Conservation (phyloP, 2,329 filamentous ascomycete species). For the Arthrobotrys sinensis region DNA sequence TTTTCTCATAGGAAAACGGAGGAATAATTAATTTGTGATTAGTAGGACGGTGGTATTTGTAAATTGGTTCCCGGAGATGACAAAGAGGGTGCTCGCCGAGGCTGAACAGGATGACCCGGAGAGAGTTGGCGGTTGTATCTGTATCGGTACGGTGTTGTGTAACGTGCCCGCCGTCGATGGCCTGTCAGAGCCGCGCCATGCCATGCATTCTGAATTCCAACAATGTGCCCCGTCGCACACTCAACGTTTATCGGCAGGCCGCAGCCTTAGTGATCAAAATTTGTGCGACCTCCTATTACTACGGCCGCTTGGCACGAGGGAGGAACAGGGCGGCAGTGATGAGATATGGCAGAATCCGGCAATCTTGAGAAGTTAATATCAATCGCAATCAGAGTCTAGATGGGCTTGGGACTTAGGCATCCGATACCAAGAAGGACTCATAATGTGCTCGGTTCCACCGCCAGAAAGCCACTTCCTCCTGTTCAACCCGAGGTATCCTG, state of each 20-base stretch:
- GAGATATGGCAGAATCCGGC: conserved; percentile 6
- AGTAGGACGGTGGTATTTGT: conserved; percentile 13
- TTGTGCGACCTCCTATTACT: conserved; percentile 27
- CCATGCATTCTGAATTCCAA: conserved; percentile 21
- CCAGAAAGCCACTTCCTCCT: conserved; percentile 5
- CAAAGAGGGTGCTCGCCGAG: not conserved
- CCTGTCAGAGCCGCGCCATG: conserved; percentile 36
- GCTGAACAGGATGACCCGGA: conserved; percentile 9
- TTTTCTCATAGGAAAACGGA: conserved; percentile 3
- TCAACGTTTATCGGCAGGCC: conserved; percentile 31
- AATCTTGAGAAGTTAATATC: conserved; percentile 4
- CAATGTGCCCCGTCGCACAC: conserved; percentile 17
- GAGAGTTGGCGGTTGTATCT: not conserved
- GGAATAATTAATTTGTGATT: conserved; percentile 10
- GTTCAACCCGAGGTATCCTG: conserved; percentile 24
- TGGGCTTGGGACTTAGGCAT: conserved; percentile 53
- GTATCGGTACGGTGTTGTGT: conserved; percentile 33
- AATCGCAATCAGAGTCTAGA: conserved; percentile 4
- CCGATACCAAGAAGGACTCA: conserved; percentile 38
- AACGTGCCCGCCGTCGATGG: conserved; percentile 22
- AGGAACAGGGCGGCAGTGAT: not conserved
- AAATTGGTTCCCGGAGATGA: conserved; percentile 12
- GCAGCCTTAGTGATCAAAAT: conserved; percentile 31
- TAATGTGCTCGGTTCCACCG: conserved; percentile 39
- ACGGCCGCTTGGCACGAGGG: conserved; percentile 40